These are phyloP conservation scores for Boletus sp. DNA, from an alignment of 768 basidiomycete genomes.

Conservation along the genomic window DNA sequence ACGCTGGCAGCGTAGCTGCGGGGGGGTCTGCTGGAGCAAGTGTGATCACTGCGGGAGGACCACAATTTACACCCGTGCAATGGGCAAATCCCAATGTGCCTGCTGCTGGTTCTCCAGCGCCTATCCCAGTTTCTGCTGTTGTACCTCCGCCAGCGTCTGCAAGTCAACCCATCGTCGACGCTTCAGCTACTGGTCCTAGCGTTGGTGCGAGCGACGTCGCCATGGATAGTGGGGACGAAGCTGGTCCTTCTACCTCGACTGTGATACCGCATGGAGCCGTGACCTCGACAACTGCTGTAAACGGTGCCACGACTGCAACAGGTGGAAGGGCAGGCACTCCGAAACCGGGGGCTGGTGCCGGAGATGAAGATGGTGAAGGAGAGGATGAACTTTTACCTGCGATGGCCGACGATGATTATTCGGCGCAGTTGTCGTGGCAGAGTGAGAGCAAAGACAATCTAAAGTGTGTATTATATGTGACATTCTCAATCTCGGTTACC, in stretches of 20 bases:
- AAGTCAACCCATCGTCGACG: constrained; percentile 9
- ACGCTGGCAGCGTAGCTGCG: not conserved
- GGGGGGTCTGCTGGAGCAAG: not conserved
- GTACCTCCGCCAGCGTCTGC: not conserved
- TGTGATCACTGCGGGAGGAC: not conserved
- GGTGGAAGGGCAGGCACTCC: not conserved
- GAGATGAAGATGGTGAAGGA: constrained; percentile 58
- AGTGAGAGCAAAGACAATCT: constrained; percentile 87
- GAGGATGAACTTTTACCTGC: constrained; percentile 79
- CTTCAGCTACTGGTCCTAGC: not conserved
- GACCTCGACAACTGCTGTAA: not conserved
- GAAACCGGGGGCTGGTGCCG: constrained; percentile 14
- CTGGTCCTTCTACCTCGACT: constrained; percentile 11
- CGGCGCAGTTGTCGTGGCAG: constrained; percentile 77
- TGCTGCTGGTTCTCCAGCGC: constrained; percentile 8
- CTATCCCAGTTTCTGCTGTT: constrained; percentile 4
- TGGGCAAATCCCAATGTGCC: constrained; percentile 31
- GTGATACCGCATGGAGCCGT: not conserved
- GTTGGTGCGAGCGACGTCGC: constrained; percentile 1
- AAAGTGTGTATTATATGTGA: constrained; percentile 45
- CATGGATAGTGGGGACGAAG: constrained; percentile 22
- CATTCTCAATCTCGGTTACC: not conserved
- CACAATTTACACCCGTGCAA: constrained; percentile 37
- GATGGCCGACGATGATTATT: constrained; percentile 89
- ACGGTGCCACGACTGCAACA: not conserved